These are phyloP conservation scores for Ceratopteris richardii DNA, from an alignment of 75 land plant genomes.

Conservation along the genomic window DNA sequence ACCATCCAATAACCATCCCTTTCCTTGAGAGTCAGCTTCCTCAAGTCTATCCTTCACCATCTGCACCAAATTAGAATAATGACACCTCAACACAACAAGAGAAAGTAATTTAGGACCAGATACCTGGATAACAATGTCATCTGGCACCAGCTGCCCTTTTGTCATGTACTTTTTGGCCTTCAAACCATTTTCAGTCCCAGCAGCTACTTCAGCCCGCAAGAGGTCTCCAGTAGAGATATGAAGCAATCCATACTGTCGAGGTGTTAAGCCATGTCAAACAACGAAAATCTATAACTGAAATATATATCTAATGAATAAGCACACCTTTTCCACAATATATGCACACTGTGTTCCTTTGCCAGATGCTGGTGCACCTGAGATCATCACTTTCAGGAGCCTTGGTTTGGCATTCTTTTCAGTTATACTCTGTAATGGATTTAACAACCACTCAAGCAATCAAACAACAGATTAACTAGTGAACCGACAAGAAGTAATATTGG, in stretches of 20 bases:
- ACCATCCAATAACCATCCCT: conserved; percentile 95
- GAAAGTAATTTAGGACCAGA: not conserved
- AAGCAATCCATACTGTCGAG: conserved; percentile 66
- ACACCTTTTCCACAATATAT: conserved; percentile 55
- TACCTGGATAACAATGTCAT: conserved; percentile 68
- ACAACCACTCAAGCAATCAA: no score
- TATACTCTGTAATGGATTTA: no score
- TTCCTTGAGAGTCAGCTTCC: conserved; percentile 41
- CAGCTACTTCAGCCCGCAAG: conserved; percentile 73
- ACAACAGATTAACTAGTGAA: no score
- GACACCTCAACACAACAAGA: not conserved
- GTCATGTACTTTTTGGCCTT: conserved; percentile 83
- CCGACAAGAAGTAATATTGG: no score
- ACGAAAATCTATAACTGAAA: not conserved
- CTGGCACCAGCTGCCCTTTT: conserved; percentile 73
- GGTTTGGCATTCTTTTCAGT: no score
- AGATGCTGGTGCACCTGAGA: conserved; percentile 72
- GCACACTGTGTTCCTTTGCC: conserved; percentile 83
- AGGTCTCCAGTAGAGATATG: conserved; percentile 89
- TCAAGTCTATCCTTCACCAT: conserved; percentile 62
- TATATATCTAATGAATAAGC: not conserved
- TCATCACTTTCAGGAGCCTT: conserved; percentile 36
- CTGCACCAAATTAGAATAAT: conserved; percentile 25
- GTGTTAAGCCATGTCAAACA: not conserved
- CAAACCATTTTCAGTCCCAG: conserved; percentile 69